Evolutionary conservation across 495 filamentous ascomycete species (phyloP).

Genomic region (Neurospora tetrasperma): DNA sequence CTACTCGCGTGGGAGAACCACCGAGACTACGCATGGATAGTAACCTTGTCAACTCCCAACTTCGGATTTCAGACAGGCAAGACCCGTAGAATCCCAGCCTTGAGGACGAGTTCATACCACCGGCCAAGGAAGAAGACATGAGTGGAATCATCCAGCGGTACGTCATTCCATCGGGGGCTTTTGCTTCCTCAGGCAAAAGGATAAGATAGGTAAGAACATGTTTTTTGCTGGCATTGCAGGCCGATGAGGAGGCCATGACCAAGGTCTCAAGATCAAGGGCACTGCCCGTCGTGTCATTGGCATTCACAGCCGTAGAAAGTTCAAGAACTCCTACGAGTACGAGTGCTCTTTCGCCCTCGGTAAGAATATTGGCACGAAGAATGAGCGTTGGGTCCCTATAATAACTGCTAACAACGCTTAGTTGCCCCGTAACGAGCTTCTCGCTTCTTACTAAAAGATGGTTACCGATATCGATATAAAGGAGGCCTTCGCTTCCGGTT

Average conservation of each 20-base stretch:
- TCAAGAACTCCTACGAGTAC: conserved; percentile 99
- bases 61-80: too few relatives aligned
- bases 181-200: too few relatives aligned
- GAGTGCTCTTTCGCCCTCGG: conserved; percentile 97
- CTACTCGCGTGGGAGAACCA: too few relatives aligned
- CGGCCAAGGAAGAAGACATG: too few relatives aligned
- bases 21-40: too few relatives aligned
- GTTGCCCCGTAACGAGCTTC: conserved; percentile 90
- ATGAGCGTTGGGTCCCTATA: conserved; percentile 95
- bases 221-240: conserved; percentile 29
- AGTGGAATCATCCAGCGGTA: too few relatives aligned
- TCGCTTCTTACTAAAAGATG: conserved; percentile 91
- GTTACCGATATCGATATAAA: conserved; percentile 98
- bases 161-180: too few relatives aligned
- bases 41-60: too few relatives aligned
- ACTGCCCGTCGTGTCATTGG: conserved; percentile 85
- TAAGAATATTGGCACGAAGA: conserved; percentile 96
- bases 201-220: too few relatives aligned
- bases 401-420: conserved; percentile 97
- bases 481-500: conserved; percentile 94
- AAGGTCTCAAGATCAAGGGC: conserved; percentile 91
- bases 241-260: conserved; percentile 98
- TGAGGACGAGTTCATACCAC: too few relatives aligned
- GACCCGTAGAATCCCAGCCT: too few relatives aligned
- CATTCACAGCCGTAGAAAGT: conserved; percentile 93